These are phyloP conservation scores for Argentina anserina DNA, from an alignment of 306 rosid species.

Conservation along the genomic window DNA sequence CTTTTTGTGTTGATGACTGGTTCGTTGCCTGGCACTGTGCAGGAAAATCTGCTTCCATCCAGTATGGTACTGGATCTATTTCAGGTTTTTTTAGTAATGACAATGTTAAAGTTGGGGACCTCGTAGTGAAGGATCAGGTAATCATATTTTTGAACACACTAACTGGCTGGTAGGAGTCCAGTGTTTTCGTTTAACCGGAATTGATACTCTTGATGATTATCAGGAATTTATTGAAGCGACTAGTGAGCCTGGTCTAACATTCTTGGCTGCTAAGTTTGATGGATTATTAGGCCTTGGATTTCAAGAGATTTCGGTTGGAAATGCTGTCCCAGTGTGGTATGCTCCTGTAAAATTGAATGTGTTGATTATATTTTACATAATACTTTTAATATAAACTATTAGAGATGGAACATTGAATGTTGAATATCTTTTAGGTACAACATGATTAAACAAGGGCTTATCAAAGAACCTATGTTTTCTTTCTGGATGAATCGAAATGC, in stretches of 20 bases:
- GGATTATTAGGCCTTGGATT: slow-evolving; percentile 94
- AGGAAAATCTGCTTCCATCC: slow-evolving; percentile 87
- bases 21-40: slow-evolving; percentile 14
- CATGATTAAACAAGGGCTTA: slow-evolving; percentile 74
- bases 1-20: background rate
- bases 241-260: slow-evolving; percentile 60
- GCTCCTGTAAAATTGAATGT: slow-evolving; percentile 11
- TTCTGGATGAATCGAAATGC: slow-evolving; percentile 90
- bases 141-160: background rate
- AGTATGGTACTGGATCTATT: slow-evolving; percentile 80
- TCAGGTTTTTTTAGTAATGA: slow-evolving; percentile 89
- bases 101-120: slow-evolving; percentile 65
- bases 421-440: slow-evolving; percentile 61
- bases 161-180: background rate
- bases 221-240: slow-evolving; percentile 91
- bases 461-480: slow-evolving; percentile 77
- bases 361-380: background rate
- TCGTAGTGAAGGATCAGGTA: slow-evolving; percentile 67
- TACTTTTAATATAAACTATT: background rate
- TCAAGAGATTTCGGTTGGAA: slow-evolving; percentile 82
- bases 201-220: slow-evolving; percentile 12
- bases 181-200: slow-evolving; percentile 13
- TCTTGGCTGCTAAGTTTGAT: slow-evolving; percentile 76
- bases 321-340: slow-evolving; percentile 84
- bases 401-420: slow-evolving; percentile 14